Evolutionary conservation across 495 filamentous ascomycete genomes (phyloP).

Genomic region (Xylaria longipes): DNA sequence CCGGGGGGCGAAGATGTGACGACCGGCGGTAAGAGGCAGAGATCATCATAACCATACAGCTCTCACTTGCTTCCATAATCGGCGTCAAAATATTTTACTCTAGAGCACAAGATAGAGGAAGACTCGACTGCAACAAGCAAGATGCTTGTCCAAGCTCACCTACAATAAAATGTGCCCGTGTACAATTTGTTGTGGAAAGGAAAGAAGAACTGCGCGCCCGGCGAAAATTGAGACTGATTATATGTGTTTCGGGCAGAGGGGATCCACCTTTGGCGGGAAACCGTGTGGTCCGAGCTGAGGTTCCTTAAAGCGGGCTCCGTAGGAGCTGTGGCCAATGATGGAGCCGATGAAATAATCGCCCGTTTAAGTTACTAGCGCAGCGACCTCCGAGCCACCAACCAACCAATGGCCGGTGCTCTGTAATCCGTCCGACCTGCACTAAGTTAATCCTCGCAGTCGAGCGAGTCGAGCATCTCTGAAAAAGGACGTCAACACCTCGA

Average conservation of each 20-base stretch:
- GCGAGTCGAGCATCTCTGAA: constrained; percentile 27
- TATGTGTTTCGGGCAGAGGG: background rate
- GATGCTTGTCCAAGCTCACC: constrained; percentile 63
- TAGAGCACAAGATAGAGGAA: constrained; percentile 69
- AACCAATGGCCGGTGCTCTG: constrained; percentile 27
- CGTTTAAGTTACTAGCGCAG: constrained; percentile 37
- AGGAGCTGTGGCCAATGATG: constrained; percentile 44
- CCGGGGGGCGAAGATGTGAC: constrained; percentile 53
- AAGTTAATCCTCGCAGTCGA: constrained; percentile 18
- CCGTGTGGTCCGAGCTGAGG: background rate
- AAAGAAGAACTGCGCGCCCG: constrained; percentile 47
- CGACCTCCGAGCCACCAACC: constrained; percentile 12
- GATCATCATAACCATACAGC: constrained; percentile 54
- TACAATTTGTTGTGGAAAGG: constrained; percentile 63
- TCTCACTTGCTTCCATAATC: constrained; percentile 67
- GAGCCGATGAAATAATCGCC: constrained; percentile 40
- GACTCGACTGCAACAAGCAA: constrained; percentile 54
- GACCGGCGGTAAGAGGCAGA: constrained; percentile 67
- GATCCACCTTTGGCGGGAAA: background rate
- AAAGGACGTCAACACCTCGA: constrained; percentile 43
- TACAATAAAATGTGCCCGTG: constrained; percentile 88
- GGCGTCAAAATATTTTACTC: constrained; percentile 54
- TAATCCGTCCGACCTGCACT: constrained; percentile 17
- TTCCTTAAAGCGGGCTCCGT: background rate
- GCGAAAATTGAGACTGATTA: constrained; percentile 33